Conservation (phyloP, 2,329 filamentous ascomycete species). For the Aspergillus costaricaensis region DNA sequence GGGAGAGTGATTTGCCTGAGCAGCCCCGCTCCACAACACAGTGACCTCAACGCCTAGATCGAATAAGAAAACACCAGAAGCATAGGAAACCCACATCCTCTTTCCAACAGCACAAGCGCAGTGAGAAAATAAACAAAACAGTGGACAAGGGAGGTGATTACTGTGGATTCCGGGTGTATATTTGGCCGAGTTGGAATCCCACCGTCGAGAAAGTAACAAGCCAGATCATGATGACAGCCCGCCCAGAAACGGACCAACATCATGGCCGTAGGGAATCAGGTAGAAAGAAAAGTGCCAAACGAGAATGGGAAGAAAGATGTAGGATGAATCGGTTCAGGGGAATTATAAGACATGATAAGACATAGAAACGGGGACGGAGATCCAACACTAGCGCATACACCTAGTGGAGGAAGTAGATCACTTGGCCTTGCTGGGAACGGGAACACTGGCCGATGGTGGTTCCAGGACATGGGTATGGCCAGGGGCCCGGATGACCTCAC, state of each 20-base stretch:
- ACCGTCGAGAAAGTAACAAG: conserved; percentile 13
- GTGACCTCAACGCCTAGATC: conserved; percentile 22
- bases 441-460: conserved; percentile 51
- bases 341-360: conserved; percentile 13
- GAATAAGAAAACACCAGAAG: conserved; percentile 6
- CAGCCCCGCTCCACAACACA: conserved; percentile 14
- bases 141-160: conserved; percentile 13
- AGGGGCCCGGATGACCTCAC: conserved; percentile 69
- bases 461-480: conserved; percentile 86
- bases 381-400: conserved; percentile 12
- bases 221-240: conserved; percentile 7
- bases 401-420: conserved; percentile 20
- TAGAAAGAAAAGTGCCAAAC: conserved; percentile 3
- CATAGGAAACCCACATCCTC: conserved; percentile 3
- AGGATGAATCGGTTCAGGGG: background rate
- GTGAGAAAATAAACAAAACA: conserved; percentile 10
- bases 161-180: conserved; percentile 12
- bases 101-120: conserved; percentile 9
- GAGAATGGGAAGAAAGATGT: conserved; percentile 12
- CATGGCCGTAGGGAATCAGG: conserved; percentile 12
- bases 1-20: conserved; percentile 14
- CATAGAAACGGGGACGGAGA: conserved; percentile 12
- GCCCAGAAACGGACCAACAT: conserved; percentile 1
- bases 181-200: conserved; percentile 11
- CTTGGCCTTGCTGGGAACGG: conserved; percentile 41